phyloP scores from a whole-genome alignment of 2,329 filamentous ascomycete genomes.

The Fusarium illudens region DNA sequence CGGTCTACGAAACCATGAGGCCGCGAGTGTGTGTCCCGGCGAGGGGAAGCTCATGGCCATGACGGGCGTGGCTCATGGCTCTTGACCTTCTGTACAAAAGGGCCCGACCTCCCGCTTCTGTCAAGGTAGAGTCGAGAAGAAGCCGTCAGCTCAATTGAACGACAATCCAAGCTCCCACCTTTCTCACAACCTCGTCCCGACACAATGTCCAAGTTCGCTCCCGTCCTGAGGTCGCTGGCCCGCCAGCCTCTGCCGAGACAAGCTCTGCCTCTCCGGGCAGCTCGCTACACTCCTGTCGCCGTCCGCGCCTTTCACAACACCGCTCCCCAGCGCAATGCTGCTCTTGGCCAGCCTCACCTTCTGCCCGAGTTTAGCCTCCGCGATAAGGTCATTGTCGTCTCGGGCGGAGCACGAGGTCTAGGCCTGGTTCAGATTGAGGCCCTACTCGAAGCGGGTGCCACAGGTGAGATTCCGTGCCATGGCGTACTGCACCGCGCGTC shows the following conservation, averaged over 20 bases:
- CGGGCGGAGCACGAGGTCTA: conserved; percentile 78
- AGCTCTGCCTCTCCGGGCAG: conserved; percentile 12
- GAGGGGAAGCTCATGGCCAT: conserved; percentile 2
- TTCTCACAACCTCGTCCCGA: neutral
- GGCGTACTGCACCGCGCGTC: neutral
- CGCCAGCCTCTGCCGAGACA: conserved; percentile 26
- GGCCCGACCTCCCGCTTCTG: neutral
- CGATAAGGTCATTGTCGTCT: conserved; percentile 78
- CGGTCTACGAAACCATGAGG: neutral
- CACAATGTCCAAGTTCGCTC: conserved; percentile 42
- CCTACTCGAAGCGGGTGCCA: conserved; percentile 80
- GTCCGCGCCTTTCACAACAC: conserved; percentile 37
- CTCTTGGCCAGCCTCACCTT: conserved; percentile 37
- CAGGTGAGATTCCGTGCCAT: conserved; percentile 50
- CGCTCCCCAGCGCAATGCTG: conserved; percentile 25
- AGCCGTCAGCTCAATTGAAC: neutral
- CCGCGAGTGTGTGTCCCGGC: neutral
- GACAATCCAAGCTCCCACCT: neutral
- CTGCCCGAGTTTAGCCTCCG: conserved; percentile 80
- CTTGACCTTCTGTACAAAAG: conserved; percentile 22
- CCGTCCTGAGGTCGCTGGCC: conserved; percentile 32
- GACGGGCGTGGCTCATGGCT: neutral
- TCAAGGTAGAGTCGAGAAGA: neutral
- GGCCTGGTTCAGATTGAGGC: conserved; percentile 82
- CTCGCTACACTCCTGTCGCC: conserved; percentile 11